A percentile compares a stretch with the other conserved stretches of the same genome.
Conservation (phyloP, 2,329 filamentous ascomycete genomes). For the Colletotrichum endophyticum region DNA sequence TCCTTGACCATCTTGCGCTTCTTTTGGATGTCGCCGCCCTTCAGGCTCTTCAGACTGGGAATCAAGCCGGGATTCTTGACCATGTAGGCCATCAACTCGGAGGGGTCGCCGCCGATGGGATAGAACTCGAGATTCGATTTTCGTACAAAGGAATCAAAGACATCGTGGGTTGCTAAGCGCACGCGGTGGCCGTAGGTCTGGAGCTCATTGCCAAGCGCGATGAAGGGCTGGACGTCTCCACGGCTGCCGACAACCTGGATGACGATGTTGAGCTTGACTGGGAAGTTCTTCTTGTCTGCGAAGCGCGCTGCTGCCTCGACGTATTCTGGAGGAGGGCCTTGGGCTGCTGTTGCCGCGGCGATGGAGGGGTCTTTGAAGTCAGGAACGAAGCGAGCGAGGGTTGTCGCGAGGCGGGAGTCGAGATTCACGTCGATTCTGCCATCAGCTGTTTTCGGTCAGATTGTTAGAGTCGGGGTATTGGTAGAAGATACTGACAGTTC, state of each 20-base stretch:
- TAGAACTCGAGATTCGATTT: conserved; percentile 56
- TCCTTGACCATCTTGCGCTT: conserved; percentile 28
- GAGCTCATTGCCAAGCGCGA: conserved; percentile 55
- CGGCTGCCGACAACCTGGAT: conserved; percentile 59
- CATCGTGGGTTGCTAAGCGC: conserved; percentile 54
- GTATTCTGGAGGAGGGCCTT: conserved; percentile 1
- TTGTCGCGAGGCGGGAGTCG: conserved; percentile 13
- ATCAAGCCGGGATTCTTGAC: conserved; percentile 32
- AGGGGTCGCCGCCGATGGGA: conserved; percentile 58
- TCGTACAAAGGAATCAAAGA: conserved; percentile 54
- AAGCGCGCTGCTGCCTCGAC: conserved; percentile 2
- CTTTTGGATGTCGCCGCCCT: conserved; percentile 29
- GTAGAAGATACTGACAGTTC: background rate
- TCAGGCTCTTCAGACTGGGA: conserved; percentile 28
- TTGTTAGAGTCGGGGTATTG: background rate
- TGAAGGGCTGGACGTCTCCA: conserved; percentile 62
- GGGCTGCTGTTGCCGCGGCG: background rate
- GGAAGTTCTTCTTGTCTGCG: background rate
- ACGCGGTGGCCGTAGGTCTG: conserved; percentile 54
- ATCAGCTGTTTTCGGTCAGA: background rate
- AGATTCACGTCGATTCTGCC: conserved; percentile 19
- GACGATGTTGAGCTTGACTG: conserved; percentile 49
- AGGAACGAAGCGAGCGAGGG: conserved; percentile 11
- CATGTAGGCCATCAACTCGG: conserved; percentile 41
- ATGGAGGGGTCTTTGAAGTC: conserved; percentile 5